A percentile compares a stretch with the other conserved stretches of the same genome.
Conservation (phyloP, 2,329 filamentous ascomycete genomes). For the Tolypocladium tundrense region DNA sequence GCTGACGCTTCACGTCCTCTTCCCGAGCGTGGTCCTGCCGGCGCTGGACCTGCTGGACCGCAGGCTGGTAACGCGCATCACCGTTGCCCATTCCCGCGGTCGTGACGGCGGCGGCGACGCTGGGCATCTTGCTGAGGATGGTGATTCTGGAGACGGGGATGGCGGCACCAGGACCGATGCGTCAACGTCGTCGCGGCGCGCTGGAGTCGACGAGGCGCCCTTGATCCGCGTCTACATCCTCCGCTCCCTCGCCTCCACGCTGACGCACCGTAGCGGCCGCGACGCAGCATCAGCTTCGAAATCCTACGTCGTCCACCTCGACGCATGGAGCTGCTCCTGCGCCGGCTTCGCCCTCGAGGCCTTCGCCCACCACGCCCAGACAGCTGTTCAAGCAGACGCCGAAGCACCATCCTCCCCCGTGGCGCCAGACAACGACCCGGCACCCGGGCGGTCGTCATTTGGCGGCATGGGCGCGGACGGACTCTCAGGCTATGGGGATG, state of each 20-base stretch:
- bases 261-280: constrained; percentile 11
- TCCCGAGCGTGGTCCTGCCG: constrained; percentile 70
- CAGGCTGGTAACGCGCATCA: constrained; percentile 52
- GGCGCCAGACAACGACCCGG: background rate
- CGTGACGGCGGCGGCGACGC: background rate
- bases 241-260: constrained; percentile 40
- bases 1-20: constrained; percentile 76
- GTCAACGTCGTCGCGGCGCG: background rate
- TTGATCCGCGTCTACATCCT: constrained; percentile 46
- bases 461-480: constrained; percentile 38
- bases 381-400: background rate
- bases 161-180: background rate
- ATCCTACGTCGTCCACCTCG: constrained; percentile 61
- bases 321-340: constrained; percentile 83
- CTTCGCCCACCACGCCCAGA: constrained; percentile 29
- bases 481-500: constrained; percentile 12
- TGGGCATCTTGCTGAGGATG: too few relatives aligned
- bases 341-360: constrained; percentile 69
- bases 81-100: background rate
- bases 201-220: background rate
- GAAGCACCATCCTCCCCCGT: background rate
- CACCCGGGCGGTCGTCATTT: constrained; percentile 20
- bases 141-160: too few relatives aligned
- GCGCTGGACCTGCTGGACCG: constrained; percentile 84
- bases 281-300: constrained; percentile 8